Conservation (phyloP, 2,329 filamentous ascomycete genomes). For the Scorias spongiosa region DNA sequence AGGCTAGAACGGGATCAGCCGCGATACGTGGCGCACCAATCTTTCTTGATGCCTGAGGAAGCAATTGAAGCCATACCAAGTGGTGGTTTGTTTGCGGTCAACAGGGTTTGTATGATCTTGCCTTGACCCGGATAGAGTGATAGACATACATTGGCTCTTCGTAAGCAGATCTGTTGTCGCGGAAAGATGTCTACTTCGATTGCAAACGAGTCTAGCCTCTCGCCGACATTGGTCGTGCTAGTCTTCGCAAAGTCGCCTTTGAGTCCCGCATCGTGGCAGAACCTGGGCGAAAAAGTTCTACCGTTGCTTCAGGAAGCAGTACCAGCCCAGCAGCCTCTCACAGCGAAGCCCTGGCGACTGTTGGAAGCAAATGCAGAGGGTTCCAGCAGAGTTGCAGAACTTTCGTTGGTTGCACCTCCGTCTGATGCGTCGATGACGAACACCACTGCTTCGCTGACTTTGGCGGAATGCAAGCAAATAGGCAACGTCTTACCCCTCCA, state of each 20-base stretch:
- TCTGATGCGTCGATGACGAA: background rate
- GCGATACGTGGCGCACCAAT: no score
- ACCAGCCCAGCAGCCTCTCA: background rate
- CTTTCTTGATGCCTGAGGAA: no score
- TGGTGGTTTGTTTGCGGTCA: no score
- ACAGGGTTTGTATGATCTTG: no score
- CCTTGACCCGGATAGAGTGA: no score
- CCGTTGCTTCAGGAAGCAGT: background rate
- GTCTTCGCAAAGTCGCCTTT: background rate
- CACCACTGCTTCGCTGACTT: background rate
- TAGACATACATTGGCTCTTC: no score
- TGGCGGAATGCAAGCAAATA: background rate
- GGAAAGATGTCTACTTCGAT: no score
- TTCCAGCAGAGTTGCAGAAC: background rate
- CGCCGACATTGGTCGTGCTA: background rate
- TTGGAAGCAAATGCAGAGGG: background rate
- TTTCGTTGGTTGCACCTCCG: background rate
- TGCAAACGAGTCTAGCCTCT: background rate
- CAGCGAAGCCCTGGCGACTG: background rate
- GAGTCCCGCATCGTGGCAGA: background rate
- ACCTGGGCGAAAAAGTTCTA: background rate
- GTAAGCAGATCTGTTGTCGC: no score
- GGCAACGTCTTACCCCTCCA: background rate
- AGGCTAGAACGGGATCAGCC: background rate
- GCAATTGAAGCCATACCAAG: no score